phyloP scores from a whole-genome alignment of 2,329 filamentous ascomycete species.

The Parafenestella ontariensis region DNA sequence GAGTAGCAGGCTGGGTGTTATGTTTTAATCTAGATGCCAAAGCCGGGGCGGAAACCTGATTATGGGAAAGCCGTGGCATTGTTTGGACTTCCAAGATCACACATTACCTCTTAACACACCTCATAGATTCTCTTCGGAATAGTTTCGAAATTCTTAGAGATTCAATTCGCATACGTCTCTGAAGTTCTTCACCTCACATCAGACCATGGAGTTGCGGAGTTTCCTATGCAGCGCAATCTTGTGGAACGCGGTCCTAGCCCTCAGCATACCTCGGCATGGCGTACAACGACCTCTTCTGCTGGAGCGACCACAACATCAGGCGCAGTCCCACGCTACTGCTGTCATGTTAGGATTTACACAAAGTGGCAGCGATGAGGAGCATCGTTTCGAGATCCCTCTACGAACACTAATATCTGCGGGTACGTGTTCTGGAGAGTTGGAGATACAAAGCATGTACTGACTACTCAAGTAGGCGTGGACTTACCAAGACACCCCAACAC shows the following conservation, averaged over 20 bases:
- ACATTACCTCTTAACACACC: too few relatives aligned
- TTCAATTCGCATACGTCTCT: background rate
- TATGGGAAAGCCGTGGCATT: background rate
- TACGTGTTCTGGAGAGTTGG: conserved; percentile 5
- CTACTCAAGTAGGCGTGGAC: conserved; percentile 8
- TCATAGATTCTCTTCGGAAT: background rate
- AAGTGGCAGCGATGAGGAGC: conserved; percentile 13
- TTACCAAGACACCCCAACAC: conserved; percentile 16
- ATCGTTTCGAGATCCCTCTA: conserved; percentile 23
- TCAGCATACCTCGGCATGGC: conserved; percentile 9
- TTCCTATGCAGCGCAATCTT: background rate
- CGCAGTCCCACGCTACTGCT: background rate
- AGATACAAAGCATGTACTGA: background rate
- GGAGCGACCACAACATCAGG: background rate
- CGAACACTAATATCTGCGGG: conserved; percentile 17
- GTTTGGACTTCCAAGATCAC: too few relatives aligned
- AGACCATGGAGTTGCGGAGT: conserved; percentile 4
- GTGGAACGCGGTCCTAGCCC: conserved; percentile 3
- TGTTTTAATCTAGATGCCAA: conserved; percentile 3
- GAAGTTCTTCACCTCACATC: too few relatives aligned
- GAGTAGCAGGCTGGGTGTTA: conserved; percentile 2
- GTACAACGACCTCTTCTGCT: conserved; percentile 13
- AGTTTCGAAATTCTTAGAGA: background rate
- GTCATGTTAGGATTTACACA: conserved; percentile 24
- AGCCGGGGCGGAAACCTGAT: background rate